These are phyloP conservation scores for Suillus brevipes DNA, from an alignment of 768 basidiomycete genomes.

Conservation along the genomic window DNA sequence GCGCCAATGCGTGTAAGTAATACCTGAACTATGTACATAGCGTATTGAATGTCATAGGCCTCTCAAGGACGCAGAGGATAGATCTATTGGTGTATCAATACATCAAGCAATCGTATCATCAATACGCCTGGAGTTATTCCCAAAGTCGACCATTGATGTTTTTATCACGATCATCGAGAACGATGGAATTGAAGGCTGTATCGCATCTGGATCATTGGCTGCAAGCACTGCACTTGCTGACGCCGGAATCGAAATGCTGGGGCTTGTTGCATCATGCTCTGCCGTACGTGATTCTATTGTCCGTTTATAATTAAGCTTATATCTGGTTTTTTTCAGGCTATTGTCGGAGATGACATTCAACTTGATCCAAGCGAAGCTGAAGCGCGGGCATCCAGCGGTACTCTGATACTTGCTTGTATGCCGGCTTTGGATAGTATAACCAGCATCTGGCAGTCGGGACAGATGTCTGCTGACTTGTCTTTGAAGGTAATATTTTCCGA, in stretches of 20 bases:
- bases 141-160: constrained; percentile 92
- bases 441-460: constrained; percentile 84
- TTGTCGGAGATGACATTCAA: constrained; percentile 60
- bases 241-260: constrained; percentile 90
- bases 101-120: constrained; percentile 84
- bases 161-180: constrained; percentile 88
- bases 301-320: constrained; percentile 7
- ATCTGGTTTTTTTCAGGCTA: constrained; percentile 41
- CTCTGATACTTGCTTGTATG: constrained; percentile 80
- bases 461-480: constrained; percentile 52
- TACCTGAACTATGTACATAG: not conserved
- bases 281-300: constrained; percentile 50
- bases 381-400: constrained; percentile 53
- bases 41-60: constrained; percentile 7
- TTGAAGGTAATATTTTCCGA: constrained; percentile 48
- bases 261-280: constrained; percentile 82
- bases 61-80: constrained; percentile 90
- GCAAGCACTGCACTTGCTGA: constrained; percentile 90
- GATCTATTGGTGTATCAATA: constrained; percentile 78
- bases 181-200: constrained; percentile 87
- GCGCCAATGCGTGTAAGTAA: constrained; percentile 81
- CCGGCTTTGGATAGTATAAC: constrained; percentile 86
- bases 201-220: constrained; percentile 84
- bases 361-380: constrained; percentile 83
- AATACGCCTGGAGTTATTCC: constrained; percentile 84